These are phyloP conservation scores for Leccinum sublutescens DNA, from an alignment of 768 basidiomycete genomes.

Conservation along the genomic window DNA sequence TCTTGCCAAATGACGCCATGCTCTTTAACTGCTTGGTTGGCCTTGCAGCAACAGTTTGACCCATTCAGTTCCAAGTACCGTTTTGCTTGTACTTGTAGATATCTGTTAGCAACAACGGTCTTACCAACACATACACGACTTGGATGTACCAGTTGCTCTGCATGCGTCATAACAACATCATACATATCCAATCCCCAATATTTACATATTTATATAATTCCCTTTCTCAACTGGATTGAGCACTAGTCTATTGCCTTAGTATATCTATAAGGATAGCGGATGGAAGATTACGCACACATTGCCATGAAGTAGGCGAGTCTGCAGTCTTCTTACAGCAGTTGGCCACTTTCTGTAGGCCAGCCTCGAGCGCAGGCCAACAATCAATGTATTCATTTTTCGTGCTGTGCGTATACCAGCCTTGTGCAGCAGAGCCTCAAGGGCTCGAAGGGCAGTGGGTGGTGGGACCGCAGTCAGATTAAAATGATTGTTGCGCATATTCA, in stretches of 20 bases:
- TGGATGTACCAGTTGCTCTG: neutral
- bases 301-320: neutral
- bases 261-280: too few relatives aligned
- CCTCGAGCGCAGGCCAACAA: neutral
- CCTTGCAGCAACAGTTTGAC: too few relatives aligned
- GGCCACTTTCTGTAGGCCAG: neutral
- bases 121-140: too few relatives aligned
- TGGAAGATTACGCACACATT: neutral
- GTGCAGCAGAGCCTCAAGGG: neutral
- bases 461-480: neutral
- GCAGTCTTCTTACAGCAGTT: neutral
- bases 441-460: neutral
- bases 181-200: neutral
- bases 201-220: neutral
- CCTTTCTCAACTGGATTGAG: too few relatives aligned
- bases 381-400: neutral
- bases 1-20: too few relatives aligned
- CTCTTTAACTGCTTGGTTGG: too few relatives aligned
- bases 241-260: too few relatives aligned
- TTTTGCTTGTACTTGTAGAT: too few relatives aligned
- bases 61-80: too few relatives aligned
- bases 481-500: neutral
- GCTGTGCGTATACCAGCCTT: neutral
- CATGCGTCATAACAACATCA: neutral
- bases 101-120: too few relatives aligned